A percentile compares a stretch with the other conserved stretches of the same genome.
Evolutionary conservation across 2,329 filamentous ascomycete species (phyloP).

Genomic region (Pyrenophora seminiperda): DNA sequence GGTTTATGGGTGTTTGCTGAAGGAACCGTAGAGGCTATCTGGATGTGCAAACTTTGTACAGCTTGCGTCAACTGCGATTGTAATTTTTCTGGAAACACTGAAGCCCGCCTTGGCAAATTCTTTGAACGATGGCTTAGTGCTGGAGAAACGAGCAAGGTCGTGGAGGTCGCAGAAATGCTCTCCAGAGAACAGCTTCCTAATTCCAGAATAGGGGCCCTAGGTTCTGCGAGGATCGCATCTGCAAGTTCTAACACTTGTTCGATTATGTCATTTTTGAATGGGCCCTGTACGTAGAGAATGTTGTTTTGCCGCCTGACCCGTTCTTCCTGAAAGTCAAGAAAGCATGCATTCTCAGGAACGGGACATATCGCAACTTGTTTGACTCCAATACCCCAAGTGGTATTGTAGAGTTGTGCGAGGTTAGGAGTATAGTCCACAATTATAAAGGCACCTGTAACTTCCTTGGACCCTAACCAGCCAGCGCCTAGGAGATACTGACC

Average conservation of each 20-base stretch:
- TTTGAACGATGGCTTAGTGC: background rate
- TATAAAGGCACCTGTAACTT: slow-evolving; percentile 22
- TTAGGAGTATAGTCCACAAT: slow-evolving; percentile 34
- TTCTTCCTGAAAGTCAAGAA: slow-evolving; percentile 23
- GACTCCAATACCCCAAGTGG: slow-evolving; percentile 10
- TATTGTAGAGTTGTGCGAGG: slow-evolving; percentile 22
- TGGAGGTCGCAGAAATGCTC: slow-evolving; percentile 4
- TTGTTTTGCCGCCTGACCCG: slow-evolving; percentile 21
- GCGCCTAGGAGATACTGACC: slow-evolving; percentile 16
- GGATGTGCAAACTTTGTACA: slow-evolving; percentile 13
- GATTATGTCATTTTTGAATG: slow-evolving; percentile 28
- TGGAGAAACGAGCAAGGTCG: background rate
- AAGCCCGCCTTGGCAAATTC: slow-evolving; percentile 1
- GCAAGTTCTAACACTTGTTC: slow-evolving; percentile 23
- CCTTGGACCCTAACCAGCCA: slow-evolving; percentile 20
- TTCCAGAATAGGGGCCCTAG: slow-evolving; percentile 2
- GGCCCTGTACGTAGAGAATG: slow-evolving; percentile 35
- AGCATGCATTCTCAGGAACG: slow-evolving; percentile 31
- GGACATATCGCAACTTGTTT: slow-evolving; percentile 37
- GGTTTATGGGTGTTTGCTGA: background rate
- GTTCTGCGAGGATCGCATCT: slow-evolving; percentile 17
- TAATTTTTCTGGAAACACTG: slow-evolving; percentile 12
- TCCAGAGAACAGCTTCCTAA: background rate
- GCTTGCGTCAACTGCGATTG: slow-evolving; percentile 18
- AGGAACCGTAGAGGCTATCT: background rate